Base-by-base conservation (phyloP, 2,329 filamentous ascomycete species). In the Pleurostoma richardsiae region DNA sequence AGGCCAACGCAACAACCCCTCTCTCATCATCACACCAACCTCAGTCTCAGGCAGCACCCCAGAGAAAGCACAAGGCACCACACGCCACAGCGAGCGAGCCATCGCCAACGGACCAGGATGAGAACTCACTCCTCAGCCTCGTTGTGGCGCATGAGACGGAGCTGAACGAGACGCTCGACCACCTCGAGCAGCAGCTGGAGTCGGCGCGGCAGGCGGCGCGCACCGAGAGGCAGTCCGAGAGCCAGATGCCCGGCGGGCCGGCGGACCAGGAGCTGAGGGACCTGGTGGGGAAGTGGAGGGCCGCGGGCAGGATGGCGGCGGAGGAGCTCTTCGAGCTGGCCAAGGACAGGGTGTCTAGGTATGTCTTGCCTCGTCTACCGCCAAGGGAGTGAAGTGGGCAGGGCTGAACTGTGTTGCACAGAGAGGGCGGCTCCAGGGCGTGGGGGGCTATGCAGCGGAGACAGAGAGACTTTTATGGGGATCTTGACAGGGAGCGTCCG, bases 221-320 rank as follows among this genome's bases (percentile, higher is more conserved):
- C 39, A 76, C 83, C 57, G 71, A 76, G 52, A 56, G 51, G 6
- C 56, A 56, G 39, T 44, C 45, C 27, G 52, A 49, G 49, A 50
- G 48, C 39, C 44, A 41, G 8, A 40, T 47, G 33, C 30, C 39
- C n/a, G 49, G 43, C 7, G 40, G 40, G 33, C 45, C 55, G n/a
- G 56, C 59, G 45, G 78, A 83, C 58, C 69, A 65, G 2, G 80
- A 86, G 48, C 67, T 89, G 28, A 65, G 75, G 39, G 64, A 59
- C 0, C 57, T 88, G 53, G 74, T 80, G 39, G 60, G 59, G 3
- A 84, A 77, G 59, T 90, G 86, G 86, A 77, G 71, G 41, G 62
- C 58, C 1, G 78, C 80, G 19, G 79, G 77, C 49, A 73, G 83
- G 51, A 66, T 73, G 43, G 84, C 82, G 5, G 85, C 85, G 1